Evolutionary conservation across 805 yeast genomes (phyloP).

Genomic region (Kluyveromyces aestuarii): DNA sequence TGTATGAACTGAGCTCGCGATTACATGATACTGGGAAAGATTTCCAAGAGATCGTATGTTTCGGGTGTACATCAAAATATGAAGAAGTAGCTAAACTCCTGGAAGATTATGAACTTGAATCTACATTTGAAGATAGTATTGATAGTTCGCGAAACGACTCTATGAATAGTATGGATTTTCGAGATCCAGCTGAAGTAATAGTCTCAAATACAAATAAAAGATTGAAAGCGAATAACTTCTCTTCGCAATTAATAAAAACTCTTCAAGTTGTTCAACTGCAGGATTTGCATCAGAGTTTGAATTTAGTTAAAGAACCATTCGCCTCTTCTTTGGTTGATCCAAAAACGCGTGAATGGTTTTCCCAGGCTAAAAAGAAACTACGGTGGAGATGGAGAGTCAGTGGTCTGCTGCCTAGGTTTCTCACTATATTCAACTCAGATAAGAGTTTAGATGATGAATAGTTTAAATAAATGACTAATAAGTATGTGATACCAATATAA

Average conservation of each 20-base stretch:
- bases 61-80: slow-evolving; percentile 49
- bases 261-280: slow-evolving; percentile 24
- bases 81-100: slow-evolving; percentile 38
- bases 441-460: background rate
- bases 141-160: slow-evolving; percentile 1
- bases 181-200: slow-evolving; percentile 3
- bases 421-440: slow-evolving; percentile 5
- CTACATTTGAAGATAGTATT: slow-evolving; percentile 10
- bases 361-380: slow-evolving; percentile 32
- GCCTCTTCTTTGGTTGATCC: slow-evolving; percentile 9
- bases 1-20: slow-evolving; percentile 45
- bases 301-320: background rate
- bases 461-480: background rate
- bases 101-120: slow-evolving; percentile 32
- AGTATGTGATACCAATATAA: background rate
- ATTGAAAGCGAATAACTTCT: slow-evolving; percentile 16
- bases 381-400: slow-evolving; percentile 45
- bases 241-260: slow-evolving; percentile 24
- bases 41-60: slow-evolving; percentile 52
- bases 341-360: slow-evolving; percentile 24
- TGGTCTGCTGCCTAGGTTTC: slow-evolving; percentile 35
- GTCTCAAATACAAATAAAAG: slow-evolving; percentile 5
- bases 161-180: slow-evolving; percentile 5
- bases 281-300: background rate
- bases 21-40: slow-evolving; percentile 12